Evolutionary conservation across 1,139 yeast genomes (phyloP).

Genomic region (Saccharomyces pastorianus): DNA sequence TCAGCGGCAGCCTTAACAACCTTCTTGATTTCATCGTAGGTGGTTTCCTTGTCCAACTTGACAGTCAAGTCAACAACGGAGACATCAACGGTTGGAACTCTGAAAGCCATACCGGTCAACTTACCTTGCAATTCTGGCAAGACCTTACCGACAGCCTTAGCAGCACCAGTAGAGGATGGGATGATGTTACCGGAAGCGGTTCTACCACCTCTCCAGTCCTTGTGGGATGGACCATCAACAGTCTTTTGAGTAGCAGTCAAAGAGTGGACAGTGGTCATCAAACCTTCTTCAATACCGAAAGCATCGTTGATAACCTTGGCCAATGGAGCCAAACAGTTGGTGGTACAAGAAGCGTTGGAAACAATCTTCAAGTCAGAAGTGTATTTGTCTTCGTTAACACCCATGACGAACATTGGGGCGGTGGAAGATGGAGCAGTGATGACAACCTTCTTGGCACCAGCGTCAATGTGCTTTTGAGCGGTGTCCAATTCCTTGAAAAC

Average conservation of each 20-base stretch:
- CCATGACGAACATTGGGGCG: constrained; percentile 86
- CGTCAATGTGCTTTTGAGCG: constrained; percentile 75
- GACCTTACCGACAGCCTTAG: constrained; percentile 87
- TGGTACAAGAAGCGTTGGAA: constrained; percentile 84
- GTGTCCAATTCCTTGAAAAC: constrained; percentile 72
- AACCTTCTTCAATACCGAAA: constrained; percentile 78
- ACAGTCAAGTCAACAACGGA: constrained; percentile 72
- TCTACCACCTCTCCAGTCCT: constrained; percentile 95
- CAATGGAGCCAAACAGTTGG: constrained; percentile 85
- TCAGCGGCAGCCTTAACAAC: constrained; percentile 65
- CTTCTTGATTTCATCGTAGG: constrained; percentile 70
- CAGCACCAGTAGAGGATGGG: constrained; percentile 89
- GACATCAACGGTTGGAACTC: constrained; percentile 85
- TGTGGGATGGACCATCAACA: constrained; percentile 89
- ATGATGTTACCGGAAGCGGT: constrained; percentile 87
- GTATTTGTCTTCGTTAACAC: constrained; percentile 74
- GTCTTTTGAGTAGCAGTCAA: constrained; percentile 87
- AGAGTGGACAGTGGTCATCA: constrained; percentile 87
- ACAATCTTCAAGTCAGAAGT: constrained; percentile 62
- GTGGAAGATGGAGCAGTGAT: constrained; percentile 82
- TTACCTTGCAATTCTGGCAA: constrained; percentile 80
- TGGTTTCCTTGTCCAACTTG: constrained; percentile 59
- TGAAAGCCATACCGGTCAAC: constrained; percentile 82
- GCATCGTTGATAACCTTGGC: constrained; percentile 74
- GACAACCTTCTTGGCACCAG: constrained; percentile 84